Evolutionary conservation across 768 basidiomycete species (phyloP).

Genomic region (Peribolospora baueri): DNA sequence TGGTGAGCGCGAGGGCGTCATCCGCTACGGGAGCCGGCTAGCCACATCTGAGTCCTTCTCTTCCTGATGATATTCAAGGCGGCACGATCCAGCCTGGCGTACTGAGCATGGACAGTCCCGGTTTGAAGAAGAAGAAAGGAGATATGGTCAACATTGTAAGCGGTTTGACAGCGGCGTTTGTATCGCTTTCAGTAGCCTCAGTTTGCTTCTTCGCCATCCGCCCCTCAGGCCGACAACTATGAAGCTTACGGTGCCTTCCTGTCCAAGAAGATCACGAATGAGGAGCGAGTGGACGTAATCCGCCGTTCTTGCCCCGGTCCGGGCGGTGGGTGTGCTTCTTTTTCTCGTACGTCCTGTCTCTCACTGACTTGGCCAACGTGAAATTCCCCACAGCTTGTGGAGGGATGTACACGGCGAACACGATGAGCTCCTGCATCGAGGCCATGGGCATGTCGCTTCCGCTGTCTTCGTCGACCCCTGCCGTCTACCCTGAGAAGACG

Average conservation of each 20-base stretch:
- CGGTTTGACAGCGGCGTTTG: neutral
- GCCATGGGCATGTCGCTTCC: constrained; percentile 60
- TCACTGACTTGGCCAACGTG: neutral
- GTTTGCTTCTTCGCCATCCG: neutral
- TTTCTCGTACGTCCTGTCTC: constrained; percentile 13
- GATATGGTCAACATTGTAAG: constrained; percentile 48
- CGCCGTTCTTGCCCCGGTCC: constrained; percentile 63
- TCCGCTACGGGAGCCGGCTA: too few relatives aligned
- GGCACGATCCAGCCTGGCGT: constrained; percentile 59
- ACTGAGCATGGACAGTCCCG: constrained; percentile 51
- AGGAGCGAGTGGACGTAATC: constrained; percentile 61
- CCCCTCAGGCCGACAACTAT: constrained; percentile 36
- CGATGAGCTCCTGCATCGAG: constrained; percentile 65
- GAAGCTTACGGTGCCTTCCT: constrained; percentile 46
- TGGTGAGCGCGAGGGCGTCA: constrained; percentile 3
- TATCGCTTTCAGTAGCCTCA: neutral
- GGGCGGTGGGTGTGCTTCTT: constrained; percentile 44
- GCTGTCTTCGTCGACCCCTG: neutral
- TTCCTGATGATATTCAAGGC: constrained; percentile 13
- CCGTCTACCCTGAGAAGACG: constrained; percentile 33
- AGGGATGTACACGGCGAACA: constrained; percentile 36
- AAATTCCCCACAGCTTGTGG: neutral
- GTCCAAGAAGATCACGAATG: constrained; percentile 51
- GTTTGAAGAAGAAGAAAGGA: constrained; percentile 52
- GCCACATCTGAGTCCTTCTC: too few relatives aligned